These are phyloP conservation scores for Neurospora crassa DNA, from an alignment of 2,329 filamentous ascomycete species.

Conservation along the genomic window DNA sequence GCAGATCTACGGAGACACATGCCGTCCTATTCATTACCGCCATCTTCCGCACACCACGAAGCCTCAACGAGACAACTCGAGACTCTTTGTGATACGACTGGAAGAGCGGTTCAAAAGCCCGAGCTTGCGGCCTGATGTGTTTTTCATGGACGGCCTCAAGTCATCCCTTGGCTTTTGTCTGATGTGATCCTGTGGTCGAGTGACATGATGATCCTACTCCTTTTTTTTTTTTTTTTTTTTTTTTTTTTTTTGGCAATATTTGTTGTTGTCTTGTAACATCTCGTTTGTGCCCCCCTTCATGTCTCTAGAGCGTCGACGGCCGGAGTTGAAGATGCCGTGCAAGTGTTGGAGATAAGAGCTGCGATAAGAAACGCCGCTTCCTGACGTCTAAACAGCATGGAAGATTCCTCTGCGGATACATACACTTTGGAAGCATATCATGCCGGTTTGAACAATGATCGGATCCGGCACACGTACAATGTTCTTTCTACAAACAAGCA, in stretches of 20 bases:
- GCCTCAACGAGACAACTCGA: background rate
- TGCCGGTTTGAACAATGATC: background rate
- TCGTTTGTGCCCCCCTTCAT: background rate
- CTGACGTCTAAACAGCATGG: background rate
- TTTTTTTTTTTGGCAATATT: background rate
- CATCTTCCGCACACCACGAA: background rate
- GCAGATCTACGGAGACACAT: background rate
- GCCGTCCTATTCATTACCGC: background rate
- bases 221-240: too few species aligned
- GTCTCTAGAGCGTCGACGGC: background rate
- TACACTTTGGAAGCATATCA: background rate
- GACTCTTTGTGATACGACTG: background rate
- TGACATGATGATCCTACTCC: too few species aligned
- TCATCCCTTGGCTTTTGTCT: background rate
- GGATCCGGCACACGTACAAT: background rate
- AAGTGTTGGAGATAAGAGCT: background rate
- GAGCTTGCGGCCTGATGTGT: background rate
- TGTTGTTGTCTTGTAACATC: background rate
- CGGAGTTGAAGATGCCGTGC: background rate
- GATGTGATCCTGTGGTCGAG: background rate
- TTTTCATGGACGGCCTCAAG: background rate
- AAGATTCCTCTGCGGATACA: background rate
- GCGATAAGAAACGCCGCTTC: background rate
- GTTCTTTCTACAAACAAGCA: too few species aligned
- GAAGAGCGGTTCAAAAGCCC: background rate